Conservation (phyloP, 371 early-diverging fungal species). For the Nematocida homosporus region DNA sequence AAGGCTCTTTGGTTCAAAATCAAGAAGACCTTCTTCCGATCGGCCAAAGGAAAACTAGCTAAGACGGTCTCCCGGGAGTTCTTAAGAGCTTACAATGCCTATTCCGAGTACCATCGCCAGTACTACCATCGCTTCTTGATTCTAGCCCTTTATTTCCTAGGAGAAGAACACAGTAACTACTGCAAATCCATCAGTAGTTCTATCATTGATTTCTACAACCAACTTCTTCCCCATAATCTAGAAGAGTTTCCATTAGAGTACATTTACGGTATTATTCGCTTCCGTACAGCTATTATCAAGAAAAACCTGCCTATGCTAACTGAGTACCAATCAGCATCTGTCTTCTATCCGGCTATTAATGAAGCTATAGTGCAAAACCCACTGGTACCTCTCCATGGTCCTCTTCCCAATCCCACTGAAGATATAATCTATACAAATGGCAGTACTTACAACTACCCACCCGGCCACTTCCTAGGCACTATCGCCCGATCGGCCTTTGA, state of each 20-base stretch:
- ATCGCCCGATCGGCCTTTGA: not conserved
- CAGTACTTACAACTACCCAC: too few species aligned
- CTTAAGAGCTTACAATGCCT: not conserved
- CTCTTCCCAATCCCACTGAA: too few species aligned
- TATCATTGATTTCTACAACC: slow-evolving; percentile 10
- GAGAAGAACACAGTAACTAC: not conserved
- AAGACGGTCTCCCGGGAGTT: too few species aligned
- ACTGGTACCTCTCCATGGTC: not conserved
- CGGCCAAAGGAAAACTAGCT: not conserved
- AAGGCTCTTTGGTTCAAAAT: not conserved
- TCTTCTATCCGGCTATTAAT: not conserved
- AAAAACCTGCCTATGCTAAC: slow-evolving; percentile 46
- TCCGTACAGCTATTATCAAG: slow-evolving; percentile 19
- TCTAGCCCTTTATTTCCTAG: slow-evolving; percentile 16
- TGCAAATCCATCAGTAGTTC: not conserved
- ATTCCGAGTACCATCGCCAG: slow-evolving; percentile 26
- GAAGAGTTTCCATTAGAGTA: not conserved
- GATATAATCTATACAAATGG: too few species aligned
- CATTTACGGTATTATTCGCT: slow-evolving; percentile 7
- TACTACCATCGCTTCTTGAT: slow-evolving; percentile 40
- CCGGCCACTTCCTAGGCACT: slow-evolving; percentile 24
- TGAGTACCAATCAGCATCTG: slow-evolving; percentile 13
- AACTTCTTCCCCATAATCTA: slow-evolving; percentile 5
- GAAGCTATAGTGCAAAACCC: not conserved
- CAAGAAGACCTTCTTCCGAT: not conserved